Percentiles rank a stretch among this genome's conserved stretches.
Evolutionary conservation across 768 basidiomycete species (phyloP).

Genomic region (Tricholoma matsutake): DNA sequence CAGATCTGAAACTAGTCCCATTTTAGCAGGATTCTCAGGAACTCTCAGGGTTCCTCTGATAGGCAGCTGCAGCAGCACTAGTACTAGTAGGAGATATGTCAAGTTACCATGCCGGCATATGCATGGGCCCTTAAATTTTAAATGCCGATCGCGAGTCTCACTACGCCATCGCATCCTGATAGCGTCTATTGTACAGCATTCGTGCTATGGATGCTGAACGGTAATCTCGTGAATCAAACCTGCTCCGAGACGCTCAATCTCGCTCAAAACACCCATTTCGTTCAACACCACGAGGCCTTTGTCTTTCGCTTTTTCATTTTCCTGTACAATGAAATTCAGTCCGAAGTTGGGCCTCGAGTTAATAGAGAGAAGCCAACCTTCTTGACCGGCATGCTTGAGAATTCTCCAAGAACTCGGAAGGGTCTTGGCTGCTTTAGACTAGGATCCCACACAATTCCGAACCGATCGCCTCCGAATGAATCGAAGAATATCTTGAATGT

Average conservation of each 20-base stretch:
- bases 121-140: too few species aligned
- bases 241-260: slow-evolving; percentile 73
- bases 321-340: slow-evolving; percentile 20
- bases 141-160: too few species aligned
- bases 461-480: slow-evolving; percentile 68
- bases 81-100: too few species aligned
- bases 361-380: slow-evolving; percentile 28
- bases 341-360: not conserved
- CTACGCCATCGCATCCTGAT: too few species aligned
- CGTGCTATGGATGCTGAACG: not conserved
- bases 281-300: slow-evolving; percentile 68
- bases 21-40: not conserved
- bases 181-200: not conserved
- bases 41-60: not conserved
- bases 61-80: not conserved
- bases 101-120: too few species aligned
- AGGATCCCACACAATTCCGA: slow-evolving; percentile 89
- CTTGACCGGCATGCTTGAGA: slow-evolving; percentile 61
- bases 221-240: slow-evolving; percentile 58
- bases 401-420: slow-evolving; percentile 82
- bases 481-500: slow-evolving; percentile 86
- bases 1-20: not conserved
- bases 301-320: slow-evolving; percentile 45
- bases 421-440: slow-evolving; percentile 54
- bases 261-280: slow-evolving; percentile 59